Base-by-base conservation (phyloP, 2,329 filamentous ascomycete genomes). In the Niveomyces coronatus region DNA sequence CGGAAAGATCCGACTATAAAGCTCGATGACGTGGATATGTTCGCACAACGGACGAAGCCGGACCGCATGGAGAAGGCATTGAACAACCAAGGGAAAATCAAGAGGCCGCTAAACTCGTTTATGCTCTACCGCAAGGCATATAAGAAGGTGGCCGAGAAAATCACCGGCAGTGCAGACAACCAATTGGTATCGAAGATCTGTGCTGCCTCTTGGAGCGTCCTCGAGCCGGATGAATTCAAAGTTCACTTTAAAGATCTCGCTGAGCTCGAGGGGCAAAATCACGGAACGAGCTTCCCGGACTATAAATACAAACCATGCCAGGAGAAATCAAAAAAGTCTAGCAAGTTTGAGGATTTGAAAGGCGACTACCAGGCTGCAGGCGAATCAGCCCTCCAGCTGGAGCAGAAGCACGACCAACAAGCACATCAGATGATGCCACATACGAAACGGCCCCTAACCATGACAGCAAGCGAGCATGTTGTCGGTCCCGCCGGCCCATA, bases 81-180 rank as follows among this genome's bases (percentile, higher is more conserved):
- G n/a, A n/a, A n/a, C 41, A 85, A 79, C 50, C 65, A 77, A 24
- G 84, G 84, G 18, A 87, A 88, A 55, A 74, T 96, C 48, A 86
- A 89, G 51, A 74, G 91, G 20, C 88, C 91, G 3, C 94, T 95
- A 82, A 98, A 98, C 58, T 89, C 85, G 1, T 98, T 96, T 65
- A 94, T 98, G 82, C 68, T 98, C 35, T 98, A 98, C 58, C 82
- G 91, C 29, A 94, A 91, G 47, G 85, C 86, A 6, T 95, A 85
- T 54, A 85, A 93, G 43, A 84, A 91, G 44, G 72, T 87, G 22
- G 85, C 85, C 42, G n/a, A n/a, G n/a, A 94, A 94, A 60, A 69
- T 75, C 36, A 85, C 79, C 68, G 85, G 83, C 49, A 67, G 76
- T 11, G 79, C 91, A 51, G 89, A 91, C 58, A 95, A 96, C 61